Base-by-base conservation (phyloP, 495 filamentous ascomycete species). In the Daldinia bambusicola region DNA sequence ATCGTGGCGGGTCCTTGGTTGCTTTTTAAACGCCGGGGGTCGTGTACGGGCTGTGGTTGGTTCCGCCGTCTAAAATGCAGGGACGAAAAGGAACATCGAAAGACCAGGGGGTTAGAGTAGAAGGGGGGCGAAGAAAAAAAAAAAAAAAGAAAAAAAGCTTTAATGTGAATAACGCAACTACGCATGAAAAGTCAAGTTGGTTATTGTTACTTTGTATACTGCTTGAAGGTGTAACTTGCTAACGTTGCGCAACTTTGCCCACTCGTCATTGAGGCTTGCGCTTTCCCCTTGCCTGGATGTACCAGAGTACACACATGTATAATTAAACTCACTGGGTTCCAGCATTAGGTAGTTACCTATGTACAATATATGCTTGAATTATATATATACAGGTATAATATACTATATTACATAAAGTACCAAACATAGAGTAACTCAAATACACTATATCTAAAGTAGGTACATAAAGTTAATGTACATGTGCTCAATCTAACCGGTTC, bases 1-100 rank as follows among this genome's bases (percentile, higher is more conserved):
- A 43, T 43, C 40, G 16, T 43, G 40, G 40, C 22, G 40, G 40
- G n/a, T 52, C 41, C n/a, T 13, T 16, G 40, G 43, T 50, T 26
- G 26, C 26, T 3, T 26, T 26, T 26, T 45, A 16, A 41, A 16
- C 26, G 32, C 38, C n/a, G 53, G 43, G 18, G 43, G 18, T 48
- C 22, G 61, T 45, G 52, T 68, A 50, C 41, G 61, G 31, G 60
- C 45, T 52, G 30, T 72, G 70, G 64, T 72, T 72, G 70, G 70
- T 41, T 65, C 34, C n/a, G 7, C 40, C 37, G 14, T 68, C 60
- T 68, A 64, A 64, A 72, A 72, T 68, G 60, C 70, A 72, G 61
- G 70, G 63, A 72, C 64, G 65, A 38, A 26, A 40, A 9, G 16
- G 55, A 60, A 26, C 26, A 26, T 26, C 26, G 26, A 26, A 26